A percentile compares a stretch with the other conserved stretches of the same genome.
These are phyloP conservation scores for Alternaria viburni DNA, from an alignment of 2,329 filamentous ascomycete genomes.

Conservation along the genomic window DNA sequence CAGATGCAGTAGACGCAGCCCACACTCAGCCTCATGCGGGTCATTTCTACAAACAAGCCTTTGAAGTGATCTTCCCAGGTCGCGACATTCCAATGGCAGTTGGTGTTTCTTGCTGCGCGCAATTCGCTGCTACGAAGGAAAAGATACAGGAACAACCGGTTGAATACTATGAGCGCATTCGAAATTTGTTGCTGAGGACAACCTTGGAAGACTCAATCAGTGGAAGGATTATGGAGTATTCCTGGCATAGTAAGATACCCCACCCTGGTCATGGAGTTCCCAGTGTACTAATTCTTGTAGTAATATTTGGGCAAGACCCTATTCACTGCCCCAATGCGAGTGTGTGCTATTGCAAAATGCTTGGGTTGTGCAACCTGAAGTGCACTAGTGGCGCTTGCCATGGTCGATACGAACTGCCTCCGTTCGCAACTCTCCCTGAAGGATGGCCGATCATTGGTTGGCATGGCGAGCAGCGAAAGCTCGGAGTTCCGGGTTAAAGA, in stretches of 20 bases:
- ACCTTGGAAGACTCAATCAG: background rate
- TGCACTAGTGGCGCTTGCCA: background rate
- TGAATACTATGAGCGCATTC: background rate
- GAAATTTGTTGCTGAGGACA: background rate
- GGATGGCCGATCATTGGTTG: background rate
- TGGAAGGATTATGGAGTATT: background rate
- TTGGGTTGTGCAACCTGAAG: background rate
- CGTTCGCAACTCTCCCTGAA: background rate
- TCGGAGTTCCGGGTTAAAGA: background rate
- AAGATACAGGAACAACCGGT: background rate
- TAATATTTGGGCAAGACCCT: background rate
- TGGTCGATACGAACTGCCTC: background rate
- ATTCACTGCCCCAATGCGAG: background rate
- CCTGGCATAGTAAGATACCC: background rate
- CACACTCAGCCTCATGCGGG: background rate
- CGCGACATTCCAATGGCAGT: background rate
- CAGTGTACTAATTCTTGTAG: background rate
- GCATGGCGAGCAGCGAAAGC: background rate
- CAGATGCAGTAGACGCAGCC: background rate
- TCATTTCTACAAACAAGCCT: background rate
- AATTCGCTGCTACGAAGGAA: background rate
- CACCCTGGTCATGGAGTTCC: background rate
- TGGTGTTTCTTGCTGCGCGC: background rate
- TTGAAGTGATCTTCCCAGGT: background rate
- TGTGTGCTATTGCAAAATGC: background rate